Conservation (phyloP, 2,329 filamentous ascomycete species). For the Capronia coronata region DNA sequence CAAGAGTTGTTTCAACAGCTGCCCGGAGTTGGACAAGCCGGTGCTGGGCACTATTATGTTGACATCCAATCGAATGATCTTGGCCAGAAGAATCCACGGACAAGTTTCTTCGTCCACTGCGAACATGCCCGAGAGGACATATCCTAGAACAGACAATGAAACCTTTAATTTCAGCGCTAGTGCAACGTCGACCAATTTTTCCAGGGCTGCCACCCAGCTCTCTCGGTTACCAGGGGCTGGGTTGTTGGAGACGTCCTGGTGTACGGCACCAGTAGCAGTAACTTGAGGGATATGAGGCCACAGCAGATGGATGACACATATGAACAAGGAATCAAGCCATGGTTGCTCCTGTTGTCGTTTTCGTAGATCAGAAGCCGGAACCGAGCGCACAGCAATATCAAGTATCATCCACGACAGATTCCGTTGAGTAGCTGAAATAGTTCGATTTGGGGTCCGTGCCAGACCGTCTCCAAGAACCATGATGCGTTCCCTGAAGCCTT, state of each 20-base stretch:
- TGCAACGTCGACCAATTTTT: conserved; percentile 37
- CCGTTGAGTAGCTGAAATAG: background rate
- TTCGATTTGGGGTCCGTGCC: background rate
- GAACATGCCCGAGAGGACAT: conserved; percentile 39
- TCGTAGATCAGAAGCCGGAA: conserved; percentile 40
- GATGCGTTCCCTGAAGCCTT: conserved; percentile 7
- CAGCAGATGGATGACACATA: conserved; percentile 37
- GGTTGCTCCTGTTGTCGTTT: conserved; percentile 42
- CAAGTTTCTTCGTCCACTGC: conserved; percentile 30
- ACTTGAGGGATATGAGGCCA: conserved; percentile 30
- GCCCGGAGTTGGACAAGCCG: conserved; percentile 35
- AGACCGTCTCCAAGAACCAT: background rate
- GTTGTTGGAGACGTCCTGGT: conserved; percentile 16
- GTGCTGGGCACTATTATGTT: conserved; percentile 43
- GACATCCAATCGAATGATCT: conserved; percentile 38
- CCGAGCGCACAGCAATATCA: conserved; percentile 35
- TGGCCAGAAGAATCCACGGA: conserved; percentile 38
- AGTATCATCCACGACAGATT: conserved; percentile 24
- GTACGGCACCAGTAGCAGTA: conserved; percentile 9
- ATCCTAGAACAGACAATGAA: conserved; percentile 37
- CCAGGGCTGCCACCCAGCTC: conserved; percentile 33
- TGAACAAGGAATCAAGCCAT: conserved; percentile 48
- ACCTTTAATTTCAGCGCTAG: conserved; percentile 36
- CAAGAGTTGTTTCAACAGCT: conserved; percentile 35
- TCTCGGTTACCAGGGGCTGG: conserved; percentile 23